A percentile compares a stretch with the other conserved stretches of the same genome.
These are phyloP conservation scores for Leccinum subtestaceum DNA, from an alignment of 768 basidiomycete species.

Conservation along the genomic window DNA sequence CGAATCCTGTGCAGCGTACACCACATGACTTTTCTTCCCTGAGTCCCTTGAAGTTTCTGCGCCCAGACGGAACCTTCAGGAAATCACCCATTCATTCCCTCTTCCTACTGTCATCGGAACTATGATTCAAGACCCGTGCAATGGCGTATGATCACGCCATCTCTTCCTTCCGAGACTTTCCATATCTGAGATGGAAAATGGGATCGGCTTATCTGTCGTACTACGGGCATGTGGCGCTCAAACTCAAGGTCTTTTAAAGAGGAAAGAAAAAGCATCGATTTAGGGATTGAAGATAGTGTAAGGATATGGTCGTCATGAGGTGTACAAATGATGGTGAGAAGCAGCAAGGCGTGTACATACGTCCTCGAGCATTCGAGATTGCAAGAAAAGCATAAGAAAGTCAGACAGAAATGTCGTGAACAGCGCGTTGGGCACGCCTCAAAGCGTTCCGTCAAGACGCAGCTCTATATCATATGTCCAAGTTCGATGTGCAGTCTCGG, in stretches of 20 bases:
- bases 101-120: neutral
- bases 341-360: neutral
- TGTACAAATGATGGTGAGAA: constrained; percentile 13
- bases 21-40: neutral
- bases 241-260: neutral
- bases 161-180: neutral
- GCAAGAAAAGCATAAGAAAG: constrained; percentile 1
- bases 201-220: neutral
- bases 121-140: neutral
- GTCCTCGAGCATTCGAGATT: constrained; percentile 8
- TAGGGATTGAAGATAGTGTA: constrained; percentile 23
- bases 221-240: neutral
- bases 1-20: neutral
- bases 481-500: constrained; percentile 15
- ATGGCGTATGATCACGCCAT: neutral
- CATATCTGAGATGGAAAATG: neutral
- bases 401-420: constrained; percentile 5
- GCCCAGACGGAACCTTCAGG: neutral
- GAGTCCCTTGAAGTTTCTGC: neutral
- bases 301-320: constrained; percentile 29
- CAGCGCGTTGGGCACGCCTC: neutral
- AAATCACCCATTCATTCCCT: neutral
- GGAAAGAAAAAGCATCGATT: constrained; percentile 7
- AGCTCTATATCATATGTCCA: constrained; percentile 15
- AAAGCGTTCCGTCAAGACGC: neutral